Evolutionary conservation across 2,329 filamentous ascomycete genomes (phyloP), one percentile per base, ranked within the genome.

Genomic region (Pestalotiopsis sp.): DNA sequence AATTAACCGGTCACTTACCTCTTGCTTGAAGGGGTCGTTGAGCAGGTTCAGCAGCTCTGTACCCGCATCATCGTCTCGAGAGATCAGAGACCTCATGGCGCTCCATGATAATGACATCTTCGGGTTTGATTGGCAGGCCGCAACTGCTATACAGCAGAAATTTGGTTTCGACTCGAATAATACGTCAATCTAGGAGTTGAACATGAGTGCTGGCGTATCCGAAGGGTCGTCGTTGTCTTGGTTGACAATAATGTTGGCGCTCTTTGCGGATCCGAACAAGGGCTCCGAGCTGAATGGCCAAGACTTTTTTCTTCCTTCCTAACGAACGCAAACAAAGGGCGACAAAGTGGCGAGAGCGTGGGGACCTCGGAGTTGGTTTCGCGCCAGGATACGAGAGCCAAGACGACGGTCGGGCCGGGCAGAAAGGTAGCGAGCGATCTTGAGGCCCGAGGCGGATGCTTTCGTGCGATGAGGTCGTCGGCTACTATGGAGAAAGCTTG

Each of bases 21-120:
- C 77, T 66, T 80, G 78, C 64, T 80, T 79, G 71, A 87, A 88
- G 10, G 86, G 86, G 69, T 86, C 79, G 68, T 83, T 76, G 13
- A 88, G 76, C 60, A 88, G 76, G 3, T 83, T 75, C 44, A 87
- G 77, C 66, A 87, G 76, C 75, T 86, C 78, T 60, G 82, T 70
- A 38, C 78, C 82, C 1, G 79, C 72, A 67, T 81, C 79, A 26
- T 71, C 30, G 30, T 35, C 59, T 63, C 71, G 70, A 11, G 67
- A 22, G 40, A 65, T 10, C 24, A 77, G 57, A 26, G 59, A 26
- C 38, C 20, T 64, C 52, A 67, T 14, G 22, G 61, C 24, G 11
- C 26, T 66, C 69, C 69, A 72, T 68, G 6, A 22, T 68, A 57
- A 20, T 11, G 56, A 38, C 65, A 66, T 66, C 13, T 61, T 66